These are phyloP conservation scores for Phytophthora colocasiae DNA, from an alignment of 352 stramenopile species.

Conservation along the genomic window DNA sequence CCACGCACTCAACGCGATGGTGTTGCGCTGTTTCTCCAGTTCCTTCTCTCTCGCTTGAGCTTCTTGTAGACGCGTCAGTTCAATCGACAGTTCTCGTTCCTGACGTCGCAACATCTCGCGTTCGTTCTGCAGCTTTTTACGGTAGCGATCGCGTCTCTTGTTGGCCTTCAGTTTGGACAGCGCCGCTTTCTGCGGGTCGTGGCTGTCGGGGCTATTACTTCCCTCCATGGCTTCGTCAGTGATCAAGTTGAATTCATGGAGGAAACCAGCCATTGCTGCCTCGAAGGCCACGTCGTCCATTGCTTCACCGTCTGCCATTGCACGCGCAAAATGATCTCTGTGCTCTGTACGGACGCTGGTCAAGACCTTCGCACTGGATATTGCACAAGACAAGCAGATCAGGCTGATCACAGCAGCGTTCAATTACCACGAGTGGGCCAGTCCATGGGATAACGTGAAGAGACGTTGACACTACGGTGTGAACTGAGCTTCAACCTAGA, in stretches of 20 bases:
- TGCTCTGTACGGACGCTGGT: not conserved
- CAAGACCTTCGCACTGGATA: conserved; percentile 7
- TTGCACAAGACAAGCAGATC: not conserved
- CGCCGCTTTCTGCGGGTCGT: not conserved
- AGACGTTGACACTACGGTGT: no score
- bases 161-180: conserved; percentile 9
- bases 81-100: conserved; percentile 13
- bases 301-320: conserved; percentile 13
- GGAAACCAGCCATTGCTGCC: conserved; percentile 12
- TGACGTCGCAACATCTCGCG: conserved; percentile 19
- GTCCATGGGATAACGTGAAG: no score
- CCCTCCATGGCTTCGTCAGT: not conserved
- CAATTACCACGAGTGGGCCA: no score
- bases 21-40: conserved; percentile 12
- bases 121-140: conserved; percentile 22
- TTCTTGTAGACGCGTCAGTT: conserved; percentile 1
- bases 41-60: conserved; percentile 2
- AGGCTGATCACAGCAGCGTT: no score
- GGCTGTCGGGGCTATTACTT: not conserved
- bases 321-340: conserved; percentile 1
- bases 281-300: conserved; percentile 13
- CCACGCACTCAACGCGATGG: conserved; percentile 16
- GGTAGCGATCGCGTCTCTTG: conserved; percentile 16
- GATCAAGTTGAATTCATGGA: conserved; percentile 15
- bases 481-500: no score